Evolutionary conservation across 352 stramenopile species (phyloP).

Genomic region (Lagenidium sp.): DNA sequence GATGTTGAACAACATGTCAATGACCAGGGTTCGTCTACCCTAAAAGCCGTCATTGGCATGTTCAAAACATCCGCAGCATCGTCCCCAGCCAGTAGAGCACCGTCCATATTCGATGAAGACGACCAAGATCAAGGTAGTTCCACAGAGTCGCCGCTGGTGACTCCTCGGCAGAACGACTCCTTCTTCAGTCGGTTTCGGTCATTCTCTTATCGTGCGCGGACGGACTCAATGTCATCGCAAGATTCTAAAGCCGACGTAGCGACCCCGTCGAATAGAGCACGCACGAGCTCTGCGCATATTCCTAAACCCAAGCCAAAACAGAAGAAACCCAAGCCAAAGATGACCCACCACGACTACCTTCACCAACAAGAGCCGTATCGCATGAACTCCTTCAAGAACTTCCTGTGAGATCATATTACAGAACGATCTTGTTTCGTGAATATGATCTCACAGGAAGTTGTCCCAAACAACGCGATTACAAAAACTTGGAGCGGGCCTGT

Average conservation of each 20-base stretch:
- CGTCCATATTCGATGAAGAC: conserved; percentile 1
- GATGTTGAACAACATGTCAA: too few relatives aligned
- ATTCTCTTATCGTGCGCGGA: conserved; percentile 8
- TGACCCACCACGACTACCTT: conserved; percentile 7
- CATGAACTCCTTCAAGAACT: conserved; percentile 14
- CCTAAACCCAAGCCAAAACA: conserved; percentile 5
- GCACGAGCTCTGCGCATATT: too few relatives aligned
- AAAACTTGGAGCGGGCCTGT: conserved; percentile 11
- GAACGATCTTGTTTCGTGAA: neutral
- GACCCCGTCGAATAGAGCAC: too few relatives aligned
- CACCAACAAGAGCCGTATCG: conserved; percentile 7
- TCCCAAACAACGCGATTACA: conserved; percentile 2
- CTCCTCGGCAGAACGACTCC: conserved; percentile 6
- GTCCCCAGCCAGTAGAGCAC: too few relatives aligned
- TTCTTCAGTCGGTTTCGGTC: conserved; percentile 8
- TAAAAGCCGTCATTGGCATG: too few relatives aligned
- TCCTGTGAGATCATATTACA: conserved; percentile 3
- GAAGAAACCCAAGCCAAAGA: conserved; percentile 1
- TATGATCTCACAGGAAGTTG: neutral
- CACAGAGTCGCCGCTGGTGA: neutral
- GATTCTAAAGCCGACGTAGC: too few relatives aligned
- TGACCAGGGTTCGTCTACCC: too few relatives aligned
- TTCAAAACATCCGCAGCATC: too few relatives aligned
- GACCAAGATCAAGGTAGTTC: conserved; percentile 1
- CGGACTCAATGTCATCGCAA: conserved; percentile 6